phyloP scores from a whole-genome alignment of 2,329 filamentous ascomycete genomes.

The Lecanosticta acicola region DNA sequence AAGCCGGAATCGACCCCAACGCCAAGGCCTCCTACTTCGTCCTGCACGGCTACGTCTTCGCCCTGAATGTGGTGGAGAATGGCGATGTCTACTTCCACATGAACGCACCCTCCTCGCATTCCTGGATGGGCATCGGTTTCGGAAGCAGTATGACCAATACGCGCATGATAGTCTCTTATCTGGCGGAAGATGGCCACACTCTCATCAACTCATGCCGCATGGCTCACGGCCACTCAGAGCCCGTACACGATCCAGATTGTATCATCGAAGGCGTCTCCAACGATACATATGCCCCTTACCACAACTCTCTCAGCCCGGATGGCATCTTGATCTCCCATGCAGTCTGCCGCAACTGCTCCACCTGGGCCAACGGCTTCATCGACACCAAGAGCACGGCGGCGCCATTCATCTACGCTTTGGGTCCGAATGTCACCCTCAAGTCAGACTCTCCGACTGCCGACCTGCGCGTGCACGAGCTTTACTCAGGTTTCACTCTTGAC shows the following conservation, averaged over 20 bases:
- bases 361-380: constrained; percentile 34
- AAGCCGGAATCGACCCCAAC: constrained; percentile 19
- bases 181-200: constrained; percentile 29
- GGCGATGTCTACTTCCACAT: constrained; percentile 31
- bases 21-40: constrained; percentile 27
- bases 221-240: constrained; percentile 33
- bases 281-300: constrained; percentile 31
- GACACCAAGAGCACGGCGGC: constrained; percentile 30
- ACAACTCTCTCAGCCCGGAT: constrained; percentile 21
- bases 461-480: constrained; percentile 36
- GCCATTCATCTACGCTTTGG: constrained; percentile 42
- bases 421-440: constrained; percentile 29
- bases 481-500: constrained; percentile 39
- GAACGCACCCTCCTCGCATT: constrained; percentile 32
- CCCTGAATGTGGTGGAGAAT: constrained; percentile 24
- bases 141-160: constrained; percentile 39
- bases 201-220: constrained; percentile 37
- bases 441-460: constrained; percentile 29
- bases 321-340: constrained; percentile 32
- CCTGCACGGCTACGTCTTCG: constrained; percentile 23
- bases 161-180: constrained; percentile 44
- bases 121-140: constrained; percentile 43
- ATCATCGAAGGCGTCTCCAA: constrained; percentile 31
- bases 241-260: constrained; percentile 28
- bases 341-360: constrained; percentile 37